Evolutionary conservation across 2,329 filamentous ascomycete species (phyloP).

Genomic region (Calonectria pseudoreteaudii): DNA sequence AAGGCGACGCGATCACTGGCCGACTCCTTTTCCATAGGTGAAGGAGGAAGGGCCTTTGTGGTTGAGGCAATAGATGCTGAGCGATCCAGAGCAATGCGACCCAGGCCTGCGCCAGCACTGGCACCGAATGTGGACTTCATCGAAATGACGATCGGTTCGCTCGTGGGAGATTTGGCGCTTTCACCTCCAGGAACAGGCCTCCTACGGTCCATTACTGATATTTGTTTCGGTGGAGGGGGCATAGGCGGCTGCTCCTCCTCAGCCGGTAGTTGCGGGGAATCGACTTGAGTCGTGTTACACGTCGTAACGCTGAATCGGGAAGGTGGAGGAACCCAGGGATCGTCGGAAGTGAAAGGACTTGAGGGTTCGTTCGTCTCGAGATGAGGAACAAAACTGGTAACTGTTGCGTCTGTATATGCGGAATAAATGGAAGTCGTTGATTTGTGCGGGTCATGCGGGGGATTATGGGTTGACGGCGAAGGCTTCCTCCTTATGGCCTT

Average conservation of each 20-base stretch:
- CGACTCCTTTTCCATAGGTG: conserved; percentile 68
- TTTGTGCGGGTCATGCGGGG: conserved; percentile 44
- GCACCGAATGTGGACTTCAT: conserved; percentile 38
- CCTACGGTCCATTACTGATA: conserved; percentile 48
- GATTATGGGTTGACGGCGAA: conserved; percentile 46
- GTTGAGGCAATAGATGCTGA: conserved; percentile 52
- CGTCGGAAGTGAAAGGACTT: conserved; percentile 39
- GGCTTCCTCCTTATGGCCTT: conserved; percentile 62
- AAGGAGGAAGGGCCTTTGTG: conserved; percentile 70
- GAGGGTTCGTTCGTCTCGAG: conserved; percentile 27
- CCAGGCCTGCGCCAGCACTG: conserved; percentile 8
- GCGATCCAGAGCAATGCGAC: conserved; percentile 28
- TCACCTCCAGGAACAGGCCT: conserved; percentile 45
- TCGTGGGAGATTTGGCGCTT: conserved; percentile 30
- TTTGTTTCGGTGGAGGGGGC: conserved; percentile 38
- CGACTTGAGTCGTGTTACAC: conserved; percentile 62
- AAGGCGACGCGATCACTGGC: conserved; percentile 73
- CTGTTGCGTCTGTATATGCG: conserved; percentile 40
- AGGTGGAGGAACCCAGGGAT: conserved; percentile 62
- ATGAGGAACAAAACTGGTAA: conserved; percentile 27
- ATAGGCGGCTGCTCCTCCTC: conserved; percentile 42
- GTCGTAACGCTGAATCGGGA: conserved; percentile 76
- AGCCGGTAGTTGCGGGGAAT: conserved; percentile 38
- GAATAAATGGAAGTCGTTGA: conserved; percentile 53
- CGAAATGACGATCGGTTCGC: conserved; percentile 45